Evolutionary conservation across 345 rosid genomes (phyloP).

Genomic region (Populus simonii): DNA sequence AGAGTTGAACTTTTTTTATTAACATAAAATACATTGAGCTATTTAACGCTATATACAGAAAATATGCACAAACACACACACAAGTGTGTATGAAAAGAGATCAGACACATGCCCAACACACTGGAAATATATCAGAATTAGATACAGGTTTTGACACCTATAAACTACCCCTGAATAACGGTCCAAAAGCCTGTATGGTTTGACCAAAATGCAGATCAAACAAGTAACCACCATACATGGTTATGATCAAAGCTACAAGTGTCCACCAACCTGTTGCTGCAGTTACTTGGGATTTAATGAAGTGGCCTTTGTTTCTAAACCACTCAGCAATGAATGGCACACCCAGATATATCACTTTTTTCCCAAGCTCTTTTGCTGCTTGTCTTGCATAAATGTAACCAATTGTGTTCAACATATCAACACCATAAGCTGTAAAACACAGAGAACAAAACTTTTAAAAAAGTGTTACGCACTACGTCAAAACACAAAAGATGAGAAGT

Average conservation of each 20-base stretch:
- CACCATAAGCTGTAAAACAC: slow-evolving; percentile 75
- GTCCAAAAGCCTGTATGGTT: background rate
- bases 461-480: background rate
- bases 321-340: slow-evolving; percentile 95
- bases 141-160: background rate
- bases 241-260: slow-evolving; percentile 13
- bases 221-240: slow-evolving; percentile 1
- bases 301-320: slow-evolving; percentile 96
- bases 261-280: slow-evolving; percentile 84
- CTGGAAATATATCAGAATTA: background rate
- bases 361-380: slow-evolving; percentile 96
- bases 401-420: slow-evolving; percentile 88
- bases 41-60: background rate
- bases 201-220: slow-evolving; percentile 10
- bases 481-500: background rate
- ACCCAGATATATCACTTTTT: slow-evolving; percentile 76
- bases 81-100: background rate
- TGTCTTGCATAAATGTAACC: slow-evolving; percentile 91
- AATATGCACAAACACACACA: background rate
- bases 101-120: background rate
- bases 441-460: slow-evolving; percentile 8
- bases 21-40: background rate
- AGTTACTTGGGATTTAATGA: slow-evolving; percentile 92
- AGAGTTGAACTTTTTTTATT: background rate
- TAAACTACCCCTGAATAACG: background rate